A percentile compares a stretch with the other conserved stretches of the same genome.
Conservation (phyloP, 176 grass and related monocot genomes). For the Puya raimondii region DNA sequence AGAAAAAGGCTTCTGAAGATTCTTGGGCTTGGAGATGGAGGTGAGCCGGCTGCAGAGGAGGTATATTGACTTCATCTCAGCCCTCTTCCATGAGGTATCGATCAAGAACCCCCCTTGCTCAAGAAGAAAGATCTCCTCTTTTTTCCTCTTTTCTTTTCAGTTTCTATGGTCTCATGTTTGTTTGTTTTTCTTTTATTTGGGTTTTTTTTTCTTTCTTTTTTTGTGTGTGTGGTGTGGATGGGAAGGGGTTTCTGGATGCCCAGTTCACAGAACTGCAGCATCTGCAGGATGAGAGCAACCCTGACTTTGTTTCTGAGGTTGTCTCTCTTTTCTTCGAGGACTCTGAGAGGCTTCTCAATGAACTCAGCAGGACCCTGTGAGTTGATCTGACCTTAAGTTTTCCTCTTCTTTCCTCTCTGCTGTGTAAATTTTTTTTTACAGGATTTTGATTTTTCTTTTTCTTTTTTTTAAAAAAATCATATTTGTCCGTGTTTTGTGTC, state of each 20-base stretch:
- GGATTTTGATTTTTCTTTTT: background rate
- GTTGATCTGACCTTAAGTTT: background rate
- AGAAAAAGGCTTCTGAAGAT: too few relatives aligned
- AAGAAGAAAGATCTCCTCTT: background rate
- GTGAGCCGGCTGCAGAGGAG: too few relatives aligned
- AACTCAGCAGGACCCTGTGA: conserved; percentile 35
- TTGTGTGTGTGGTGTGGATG: background rate
- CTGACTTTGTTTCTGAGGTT: conserved; percentile 29
- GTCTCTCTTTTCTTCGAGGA: conserved; percentile 39
- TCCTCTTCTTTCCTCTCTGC: conserved; percentile 9
- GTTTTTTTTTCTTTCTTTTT: background rate
- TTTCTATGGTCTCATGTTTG: background rate
- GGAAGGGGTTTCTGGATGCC: conserved; percentile 31
- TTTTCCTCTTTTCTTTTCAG: background rate
- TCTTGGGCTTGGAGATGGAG: too few relatives aligned
- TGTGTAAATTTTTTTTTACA: background rate
- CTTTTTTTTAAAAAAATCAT: conserved; percentile 1
- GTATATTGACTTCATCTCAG: too few relatives aligned
- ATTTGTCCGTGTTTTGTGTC: background rate
- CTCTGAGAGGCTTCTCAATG: conserved; percentile 31
- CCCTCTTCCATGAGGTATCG: too few relatives aligned
- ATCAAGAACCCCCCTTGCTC: too few relatives aligned
- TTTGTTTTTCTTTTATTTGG: background rate
- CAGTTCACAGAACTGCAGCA: conserved; percentile 37
- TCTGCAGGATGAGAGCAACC: conserved; percentile 44